These are phyloP conservation scores for Elsinoe necatrix DNA, from an alignment of 2,329 filamentous ascomycete species.

Conservation along the genomic window DNA sequence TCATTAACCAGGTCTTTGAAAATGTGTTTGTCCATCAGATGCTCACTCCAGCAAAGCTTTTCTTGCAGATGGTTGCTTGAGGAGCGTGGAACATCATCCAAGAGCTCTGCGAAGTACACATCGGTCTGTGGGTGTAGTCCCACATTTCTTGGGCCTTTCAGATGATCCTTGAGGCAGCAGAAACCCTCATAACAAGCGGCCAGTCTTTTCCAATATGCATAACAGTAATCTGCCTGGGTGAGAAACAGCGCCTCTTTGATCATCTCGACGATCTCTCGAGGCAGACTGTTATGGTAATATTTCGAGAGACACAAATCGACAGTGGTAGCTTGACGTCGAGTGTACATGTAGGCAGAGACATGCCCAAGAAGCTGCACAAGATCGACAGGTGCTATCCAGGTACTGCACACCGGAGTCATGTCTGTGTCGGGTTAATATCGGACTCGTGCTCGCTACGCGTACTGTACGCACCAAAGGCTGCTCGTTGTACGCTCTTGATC, in stretches of 20 bases:
- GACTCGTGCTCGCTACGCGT: not conserved
- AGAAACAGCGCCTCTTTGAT: not conserved
- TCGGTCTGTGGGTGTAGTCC: not conserved
- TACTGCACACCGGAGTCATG: not conserved
- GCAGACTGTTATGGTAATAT: not conserved
- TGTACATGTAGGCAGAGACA: not conserved
- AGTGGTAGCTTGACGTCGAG: not conserved
- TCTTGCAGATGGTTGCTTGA: too few relatives aligned
- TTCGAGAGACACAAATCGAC: not conserved
- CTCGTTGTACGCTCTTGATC: not conserved
- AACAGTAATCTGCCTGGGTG: not conserved
- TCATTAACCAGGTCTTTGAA: not conserved
- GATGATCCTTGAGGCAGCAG: not conserved
- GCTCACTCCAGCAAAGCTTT: too few relatives aligned
- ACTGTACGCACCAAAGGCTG: not conserved
- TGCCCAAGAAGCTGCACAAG: not conserved
- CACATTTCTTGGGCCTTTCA: not conserved
- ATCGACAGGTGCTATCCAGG: not conserved
- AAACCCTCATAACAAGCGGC: not conserved
- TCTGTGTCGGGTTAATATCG: not conserved
- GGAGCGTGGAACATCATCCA: too few relatives aligned
- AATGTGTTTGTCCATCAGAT: not conserved
- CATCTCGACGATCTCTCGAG: not conserved
- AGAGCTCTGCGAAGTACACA: too few relatives aligned
- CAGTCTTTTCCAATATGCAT: not conserved